These are phyloP conservation scores for Monosporascus sp. DNA, from an alignment of 2,329 filamentous ascomycete species.

Conservation along the genomic window DNA sequence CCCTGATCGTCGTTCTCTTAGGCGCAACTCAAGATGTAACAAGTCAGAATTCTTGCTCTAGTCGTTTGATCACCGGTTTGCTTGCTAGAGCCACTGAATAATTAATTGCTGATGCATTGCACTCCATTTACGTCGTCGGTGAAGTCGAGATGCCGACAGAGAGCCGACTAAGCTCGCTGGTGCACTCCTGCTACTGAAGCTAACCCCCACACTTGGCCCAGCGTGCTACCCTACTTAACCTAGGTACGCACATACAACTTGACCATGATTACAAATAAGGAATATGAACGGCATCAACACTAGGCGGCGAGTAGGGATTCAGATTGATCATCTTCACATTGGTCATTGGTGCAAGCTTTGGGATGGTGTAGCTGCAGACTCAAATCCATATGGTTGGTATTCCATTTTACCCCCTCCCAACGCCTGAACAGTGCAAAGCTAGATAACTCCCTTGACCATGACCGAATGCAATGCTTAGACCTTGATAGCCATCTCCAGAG, in stretches of 20 bases:
- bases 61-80: neutral
- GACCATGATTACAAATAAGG: too few species aligned
- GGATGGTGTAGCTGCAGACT: slow-evolving; percentile 24
- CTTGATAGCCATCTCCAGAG: slow-evolving; percentile 91
- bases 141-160: neutral
- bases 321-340: slow-evolving; percentile 21
- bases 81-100: neutral
- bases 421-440: slow-evolving; percentile 30
- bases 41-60: neutral
- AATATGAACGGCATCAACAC: too few species aligned
- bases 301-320: too few species aligned
- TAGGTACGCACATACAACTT: too few species aligned
- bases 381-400: slow-evolving; percentile 32
- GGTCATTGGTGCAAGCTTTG: slow-evolving; percentile 19
- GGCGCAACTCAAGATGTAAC: neutral
- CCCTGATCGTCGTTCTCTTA: slow-evolving; percentile 2
- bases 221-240: too few species aligned
- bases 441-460: slow-evolving; percentile 26
- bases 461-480: slow-evolving; percentile 56
- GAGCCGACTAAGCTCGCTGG: too few species aligned
- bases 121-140: neutral
- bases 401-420: slow-evolving; percentile 31
- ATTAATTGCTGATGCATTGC: neutral
- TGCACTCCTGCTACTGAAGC: too few species aligned
- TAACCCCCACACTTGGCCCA: too few species aligned